Conservation (phyloP, 2,329 filamentous ascomycete genomes). For the Calonectria crousiana region DNA sequence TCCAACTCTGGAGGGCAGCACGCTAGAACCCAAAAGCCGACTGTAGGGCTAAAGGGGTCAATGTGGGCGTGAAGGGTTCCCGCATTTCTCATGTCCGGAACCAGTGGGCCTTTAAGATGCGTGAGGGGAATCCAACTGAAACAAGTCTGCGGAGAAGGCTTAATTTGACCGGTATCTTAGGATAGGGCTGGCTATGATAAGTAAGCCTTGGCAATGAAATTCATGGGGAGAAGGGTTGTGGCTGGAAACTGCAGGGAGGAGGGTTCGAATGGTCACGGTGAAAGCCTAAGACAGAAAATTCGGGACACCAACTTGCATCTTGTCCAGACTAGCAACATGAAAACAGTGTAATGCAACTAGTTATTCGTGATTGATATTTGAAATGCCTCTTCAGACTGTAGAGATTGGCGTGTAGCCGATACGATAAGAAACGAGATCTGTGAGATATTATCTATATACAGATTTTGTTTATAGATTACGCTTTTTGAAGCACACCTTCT, state of each 20-base stretch:
- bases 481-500: not conserved
- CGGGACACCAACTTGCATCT: not conserved
- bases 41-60: conserved; percentile 32
- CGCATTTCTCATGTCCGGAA: too few species aligned
- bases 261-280: too few species aligned
- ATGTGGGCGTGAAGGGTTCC: conserved; percentile 35
- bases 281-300: not conserved
- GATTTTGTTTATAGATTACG: not conserved
- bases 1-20: not conserved
- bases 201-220: not conserved
- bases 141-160: not conserved
- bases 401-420: not conserved
- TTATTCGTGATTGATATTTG: too few species aligned
- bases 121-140: too few species aligned
- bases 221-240: not conserved
- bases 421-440: not conserved
- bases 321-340: not conserved
- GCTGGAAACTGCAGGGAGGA: not conserved
- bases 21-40: conserved; percentile 20
- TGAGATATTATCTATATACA: not conserved
- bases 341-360: too few species aligned
- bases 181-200: not conserved
- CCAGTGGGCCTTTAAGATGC: not conserved
- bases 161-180: not conserved
- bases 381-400: not conserved